phyloP scores from a whole-genome alignment of 768 basidiomycete genomes.

The Kwoniella sp. region DNA sequence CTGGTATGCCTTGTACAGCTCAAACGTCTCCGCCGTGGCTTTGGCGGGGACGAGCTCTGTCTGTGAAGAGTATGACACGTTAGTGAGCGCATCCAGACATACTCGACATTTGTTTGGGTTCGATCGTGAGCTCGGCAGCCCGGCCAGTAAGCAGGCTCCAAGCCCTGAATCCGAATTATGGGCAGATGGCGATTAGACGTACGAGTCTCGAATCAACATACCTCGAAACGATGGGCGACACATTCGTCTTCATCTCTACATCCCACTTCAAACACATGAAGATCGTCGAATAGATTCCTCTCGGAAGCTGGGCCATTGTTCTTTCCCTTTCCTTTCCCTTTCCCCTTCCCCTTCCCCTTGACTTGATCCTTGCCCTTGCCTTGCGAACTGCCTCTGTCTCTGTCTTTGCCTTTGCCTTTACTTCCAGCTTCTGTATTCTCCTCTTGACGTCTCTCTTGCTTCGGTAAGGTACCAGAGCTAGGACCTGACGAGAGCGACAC shows the following conservation, averaged over 20 bases:
- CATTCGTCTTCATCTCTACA: constrained; percentile 38
- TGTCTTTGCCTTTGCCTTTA: constrained; percentile 65
- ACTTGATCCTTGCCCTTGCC: constrained; percentile 2
- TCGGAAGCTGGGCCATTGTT: constrained; percentile 39
- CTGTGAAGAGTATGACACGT: constrained; percentile 57
- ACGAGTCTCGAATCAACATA: constrained; percentile 61
- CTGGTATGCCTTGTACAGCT: constrained; percentile 77
- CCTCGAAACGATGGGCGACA: constrained; percentile 32
- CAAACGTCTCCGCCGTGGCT: constrained; percentile 78
- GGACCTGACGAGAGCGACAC: background rate
- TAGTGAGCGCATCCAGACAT: no score
- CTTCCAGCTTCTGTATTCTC: constrained; percentile 66
- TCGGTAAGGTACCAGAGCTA: background rate
- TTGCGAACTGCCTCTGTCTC: constrained; percentile 61
- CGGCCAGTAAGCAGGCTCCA: no score
- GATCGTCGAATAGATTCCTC: constrained; percentile 58
- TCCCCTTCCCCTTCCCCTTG: constrained; percentile 21
- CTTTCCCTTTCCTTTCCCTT: constrained; percentile 30
- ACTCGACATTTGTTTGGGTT: no score
- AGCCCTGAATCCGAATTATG: background rate
- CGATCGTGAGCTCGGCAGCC: no score
- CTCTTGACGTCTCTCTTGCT: constrained; percentile 9
- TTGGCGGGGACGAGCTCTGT: constrained; percentile 74
- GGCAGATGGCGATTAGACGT: background rate
- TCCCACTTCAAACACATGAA: constrained; percentile 65